phyloP scores from a whole-genome alignment of 805 yeast genomes.

The Ogataea corticis region DNA sequence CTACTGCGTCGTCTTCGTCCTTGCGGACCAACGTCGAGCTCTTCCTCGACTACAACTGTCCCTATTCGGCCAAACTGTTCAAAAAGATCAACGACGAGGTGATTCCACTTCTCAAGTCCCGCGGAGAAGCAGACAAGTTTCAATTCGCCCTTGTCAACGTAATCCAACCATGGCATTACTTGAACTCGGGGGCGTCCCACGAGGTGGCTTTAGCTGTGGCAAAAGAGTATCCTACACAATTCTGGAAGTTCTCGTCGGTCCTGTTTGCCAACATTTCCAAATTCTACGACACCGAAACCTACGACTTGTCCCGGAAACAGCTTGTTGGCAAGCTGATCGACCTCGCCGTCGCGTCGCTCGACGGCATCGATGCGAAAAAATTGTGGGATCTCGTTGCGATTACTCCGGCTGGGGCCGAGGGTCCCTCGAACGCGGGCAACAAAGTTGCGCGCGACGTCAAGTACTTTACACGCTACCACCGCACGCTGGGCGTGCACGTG shows the following conservation, averaged over 20 bases:
- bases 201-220: constrained; percentile 75
- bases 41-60: constrained; percentile 77
- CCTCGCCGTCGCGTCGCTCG: constrained; percentile 40
- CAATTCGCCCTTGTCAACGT: constrained; percentile 69
- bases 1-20: neutral
- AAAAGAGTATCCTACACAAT: constrained; percentile 48
- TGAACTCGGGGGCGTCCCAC: constrained; percentile 59
- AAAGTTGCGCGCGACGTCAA: constrained; percentile 62
- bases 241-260: constrained; percentile 57
- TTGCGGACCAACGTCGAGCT: constrained; percentile 50
- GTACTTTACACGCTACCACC: constrained; percentile 67
- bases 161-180: constrained; percentile 90
- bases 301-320: constrained; percentile 53
- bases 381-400: constrained; percentile 38
- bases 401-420: constrained; percentile 29
- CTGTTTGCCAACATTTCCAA: constrained; percentile 55
- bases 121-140: constrained; percentile 47
- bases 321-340: constrained; percentile 54
- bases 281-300: constrained; percentile 64
- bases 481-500: constrained; percentile 81
- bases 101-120: constrained; percentile 49
- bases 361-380: constrained; percentile 35
- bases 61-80: constrained; percentile 67
- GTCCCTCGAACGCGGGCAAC: constrained; percentile 57
- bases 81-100: constrained; percentile 52